A percentile compares a stretch with the other conserved stretches of the same genome.
phyloP scores from a whole-genome alignment of 2,329 filamentous ascomycete species.

The Epichloe baconii region DNA sequence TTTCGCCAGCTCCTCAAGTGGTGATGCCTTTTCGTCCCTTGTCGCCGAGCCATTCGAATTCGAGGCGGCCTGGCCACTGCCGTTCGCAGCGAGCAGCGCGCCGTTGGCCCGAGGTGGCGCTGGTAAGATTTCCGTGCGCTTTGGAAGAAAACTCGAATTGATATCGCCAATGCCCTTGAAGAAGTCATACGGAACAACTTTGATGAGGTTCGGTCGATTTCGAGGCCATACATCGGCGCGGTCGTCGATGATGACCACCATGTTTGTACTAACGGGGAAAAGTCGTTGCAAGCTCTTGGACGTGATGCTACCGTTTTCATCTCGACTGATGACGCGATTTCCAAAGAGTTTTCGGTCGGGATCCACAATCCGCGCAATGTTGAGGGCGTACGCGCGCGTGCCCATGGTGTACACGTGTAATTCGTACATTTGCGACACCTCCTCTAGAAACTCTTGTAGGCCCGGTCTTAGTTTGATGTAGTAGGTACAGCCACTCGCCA shows the following conservation, averaged over 20 bases:
- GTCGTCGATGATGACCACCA: slow-evolving; percentile 99
- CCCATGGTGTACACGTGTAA: slow-evolving; percentile 99
- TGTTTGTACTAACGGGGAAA: slow-evolving; percentile 94
- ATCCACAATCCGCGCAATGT: slow-evolving; percentile 86
- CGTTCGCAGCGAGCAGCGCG: slow-evolving; percentile 4
- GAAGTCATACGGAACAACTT: slow-evolving; percentile 91
- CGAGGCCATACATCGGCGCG: slow-evolving; percentile 87
- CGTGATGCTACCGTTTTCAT: slow-evolving; percentile 89
- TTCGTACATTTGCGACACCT: slow-evolving; percentile 72
- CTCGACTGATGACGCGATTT: slow-evolving; percentile 87
- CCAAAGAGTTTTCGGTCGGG: slow-evolving; percentile 82
- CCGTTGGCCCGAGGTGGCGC: slow-evolving; percentile 14
- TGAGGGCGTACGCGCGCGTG: slow-evolving; percentile 86
- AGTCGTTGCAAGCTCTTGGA: slow-evolving; percentile 81
- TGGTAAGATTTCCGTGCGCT: slow-evolving; percentile 45
- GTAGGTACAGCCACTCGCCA: slow-evolving; percentile 70
- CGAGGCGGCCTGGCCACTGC: not conserved
- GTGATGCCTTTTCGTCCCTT: slow-evolving; percentile 21
- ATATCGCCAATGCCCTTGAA: slow-evolving; percentile 98
- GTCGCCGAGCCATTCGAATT: slow-evolving; percentile 3
- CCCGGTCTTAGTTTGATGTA: slow-evolving; percentile 97
- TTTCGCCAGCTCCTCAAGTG: slow-evolving; percentile 62
- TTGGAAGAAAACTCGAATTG: slow-evolving; percentile 92
- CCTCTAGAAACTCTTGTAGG: slow-evolving; percentile 64
- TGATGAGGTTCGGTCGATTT: slow-evolving; percentile 86